Evolutionary conservation across 1,139 yeast genomes (phyloP).

Genomic region (Nadsonia starkeyi-henricii): DNA sequence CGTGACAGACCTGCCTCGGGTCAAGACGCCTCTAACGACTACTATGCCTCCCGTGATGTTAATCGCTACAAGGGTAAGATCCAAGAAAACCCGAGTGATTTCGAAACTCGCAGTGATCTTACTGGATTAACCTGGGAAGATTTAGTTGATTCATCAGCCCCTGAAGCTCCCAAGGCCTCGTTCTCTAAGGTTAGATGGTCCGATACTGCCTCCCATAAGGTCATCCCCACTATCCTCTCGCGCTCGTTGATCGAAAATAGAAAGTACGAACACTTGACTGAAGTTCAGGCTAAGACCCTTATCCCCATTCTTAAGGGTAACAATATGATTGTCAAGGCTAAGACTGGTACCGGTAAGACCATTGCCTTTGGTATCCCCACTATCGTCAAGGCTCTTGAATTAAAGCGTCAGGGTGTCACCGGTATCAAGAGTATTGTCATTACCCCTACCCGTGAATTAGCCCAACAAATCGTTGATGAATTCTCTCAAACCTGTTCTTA

Average conservation of each 20-base stretch:
- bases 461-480: slow-evolving; percentile 68
- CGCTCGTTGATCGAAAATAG: not conserved
- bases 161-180: not conserved
- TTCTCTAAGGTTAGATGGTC: not conserved
- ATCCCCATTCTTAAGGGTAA: slow-evolving; percentile 46
- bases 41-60: not conserved
- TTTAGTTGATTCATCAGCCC: not conserved
- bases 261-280: slow-evolving; percentile 34
- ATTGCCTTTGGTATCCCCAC: slow-evolving; percentile 77
- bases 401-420: slow-evolving; percentile 19
- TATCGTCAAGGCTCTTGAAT: slow-evolving; percentile 39
- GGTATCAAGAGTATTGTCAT: slow-evolving; percentile 45
- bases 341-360: slow-evolving; percentile 94
- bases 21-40: not conserved
- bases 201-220: not conserved
- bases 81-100: not conserved
- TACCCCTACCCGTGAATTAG: slow-evolving; percentile 89
- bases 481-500: slow-evolving; percentile 27
- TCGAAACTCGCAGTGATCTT: not conserved
- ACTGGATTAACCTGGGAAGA: not conserved
- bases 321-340: slow-evolving; percentile 72
- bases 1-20: not conserved
- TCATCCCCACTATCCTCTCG: not conserved
- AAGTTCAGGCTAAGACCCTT: slow-evolving; percentile 66
- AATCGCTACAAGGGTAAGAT: not conserved